phyloP scores from a whole-genome alignment of 2,329 filamentous ascomycete species.

The Talaromyces sp. region DNA sequence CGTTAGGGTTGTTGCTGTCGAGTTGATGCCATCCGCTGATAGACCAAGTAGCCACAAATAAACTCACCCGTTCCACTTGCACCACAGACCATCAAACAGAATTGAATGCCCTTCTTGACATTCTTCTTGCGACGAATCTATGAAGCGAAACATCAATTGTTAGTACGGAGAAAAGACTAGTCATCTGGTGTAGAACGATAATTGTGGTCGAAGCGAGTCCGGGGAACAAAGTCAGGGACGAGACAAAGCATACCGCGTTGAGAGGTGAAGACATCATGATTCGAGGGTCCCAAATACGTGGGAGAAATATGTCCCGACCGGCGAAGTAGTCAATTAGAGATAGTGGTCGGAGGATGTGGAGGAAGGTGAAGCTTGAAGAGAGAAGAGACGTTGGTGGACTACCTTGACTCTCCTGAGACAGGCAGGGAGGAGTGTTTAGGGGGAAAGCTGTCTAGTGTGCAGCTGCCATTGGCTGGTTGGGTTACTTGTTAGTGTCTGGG shows the following conservation, averaged over 20 bases:
- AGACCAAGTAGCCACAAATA: slow-evolving; percentile 5
- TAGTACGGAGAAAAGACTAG: not conserved
- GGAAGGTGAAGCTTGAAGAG: slow-evolving; percentile 21
- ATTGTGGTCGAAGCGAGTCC: slow-evolving; percentile 5
- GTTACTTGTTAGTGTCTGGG: slow-evolving; percentile 4
- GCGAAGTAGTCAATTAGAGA: slow-evolving; percentile 20
- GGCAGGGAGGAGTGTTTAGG: slow-evolving; percentile 16
- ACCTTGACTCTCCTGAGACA: slow-evolving; percentile 20
- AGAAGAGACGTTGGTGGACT: slow-evolving; percentile 17
- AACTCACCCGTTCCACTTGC: slow-evolving; percentile 90
- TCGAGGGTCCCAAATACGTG: slow-evolving; percentile 6
- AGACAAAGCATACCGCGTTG: slow-evolving; percentile 49
- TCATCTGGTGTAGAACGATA: not conserved
- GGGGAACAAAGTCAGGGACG: slow-evolving; percentile 22
- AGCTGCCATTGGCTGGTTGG: slow-evolving; percentile 1
- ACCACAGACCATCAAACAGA: slow-evolving; percentile 99
- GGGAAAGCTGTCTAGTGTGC: slow-evolving; percentile 15
- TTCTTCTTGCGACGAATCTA: slow-evolving; percentile 99
- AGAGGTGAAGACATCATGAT: slow-evolving; percentile 50
- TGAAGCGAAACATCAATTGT: slow-evolving; percentile 20
- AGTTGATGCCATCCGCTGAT: not conserved
- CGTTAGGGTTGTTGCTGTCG: not conserved
- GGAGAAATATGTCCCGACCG: not conserved
- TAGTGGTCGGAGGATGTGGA: slow-evolving; percentile 17
- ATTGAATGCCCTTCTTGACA: slow-evolving; percentile 99